Evolutionary conservation across 2,329 filamentous ascomycete genomes (phyloP).

Genomic region (Stagonosporopsis cucurbitacearum): DNA sequence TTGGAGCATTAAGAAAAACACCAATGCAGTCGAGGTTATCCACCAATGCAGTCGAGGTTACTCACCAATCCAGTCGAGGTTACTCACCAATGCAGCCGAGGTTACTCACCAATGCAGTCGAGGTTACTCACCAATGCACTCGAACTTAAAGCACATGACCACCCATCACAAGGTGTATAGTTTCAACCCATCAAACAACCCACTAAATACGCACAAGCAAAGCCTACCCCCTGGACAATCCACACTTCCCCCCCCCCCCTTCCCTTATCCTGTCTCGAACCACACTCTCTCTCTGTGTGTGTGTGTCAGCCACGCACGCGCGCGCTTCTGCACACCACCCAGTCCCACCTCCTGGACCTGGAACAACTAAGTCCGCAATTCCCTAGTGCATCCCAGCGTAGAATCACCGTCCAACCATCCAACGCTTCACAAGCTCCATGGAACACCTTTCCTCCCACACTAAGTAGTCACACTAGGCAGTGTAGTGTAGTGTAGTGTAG

Average conservation of each 20-base stretch:
- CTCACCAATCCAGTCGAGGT: constrained; percentile 16
- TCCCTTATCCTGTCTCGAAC: too few relatives aligned
- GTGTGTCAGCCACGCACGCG: constrained; percentile 1
- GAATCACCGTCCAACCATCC: not conserved
- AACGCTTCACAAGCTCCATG: not conserved
- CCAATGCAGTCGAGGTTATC: constrained; percentile 17
- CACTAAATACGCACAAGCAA: constrained; percentile 1
- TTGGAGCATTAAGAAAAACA: constrained; percentile 22
- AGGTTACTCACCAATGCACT: constrained; percentile 16
- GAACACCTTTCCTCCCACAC: not conserved
- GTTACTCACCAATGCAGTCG: constrained; percentile 16
- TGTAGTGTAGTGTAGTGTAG: too few relatives aligned
- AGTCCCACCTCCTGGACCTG: too few relatives aligned
- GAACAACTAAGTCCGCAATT: not conserved
- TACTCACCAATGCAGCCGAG: constrained; percentile 16
- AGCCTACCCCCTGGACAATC: constrained; percentile 2
- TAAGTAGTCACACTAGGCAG: too few relatives aligned
- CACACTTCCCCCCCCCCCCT: too few relatives aligned
- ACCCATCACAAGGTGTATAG: constrained; percentile 1
- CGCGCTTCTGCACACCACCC: not conserved
- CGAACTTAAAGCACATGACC: constrained; percentile 8
- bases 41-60: constrained; percentile 16
- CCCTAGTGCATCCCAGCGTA: constrained; percentile 3
- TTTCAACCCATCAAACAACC: not conserved
- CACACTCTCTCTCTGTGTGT: not conserved